Conservation (phyloP, 345 rosid genomes). For the Eucalyptus brandiana region DNA sequence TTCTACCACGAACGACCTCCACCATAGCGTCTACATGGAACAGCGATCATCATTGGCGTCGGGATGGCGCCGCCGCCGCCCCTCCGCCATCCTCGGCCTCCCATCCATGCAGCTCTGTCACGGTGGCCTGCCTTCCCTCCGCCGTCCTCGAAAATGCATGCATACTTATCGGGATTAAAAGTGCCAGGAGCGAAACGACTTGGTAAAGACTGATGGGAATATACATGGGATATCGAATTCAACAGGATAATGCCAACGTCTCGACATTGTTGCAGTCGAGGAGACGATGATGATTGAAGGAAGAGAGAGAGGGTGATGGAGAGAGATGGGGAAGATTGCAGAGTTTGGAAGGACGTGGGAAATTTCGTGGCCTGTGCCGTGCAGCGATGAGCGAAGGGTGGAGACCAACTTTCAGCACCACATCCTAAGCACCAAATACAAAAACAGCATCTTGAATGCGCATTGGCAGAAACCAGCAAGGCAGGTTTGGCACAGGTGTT, state of each 20-base stretch:
- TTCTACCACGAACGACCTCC: not conserved
- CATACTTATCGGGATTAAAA: not conserved
- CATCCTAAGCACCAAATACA: not conserved
- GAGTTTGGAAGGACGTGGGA: not conserved
- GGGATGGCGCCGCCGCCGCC: not conserved
- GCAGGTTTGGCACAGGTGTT: not conserved
- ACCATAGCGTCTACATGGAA: not conserved
- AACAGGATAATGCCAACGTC: not conserved
- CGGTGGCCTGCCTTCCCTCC: not conserved
- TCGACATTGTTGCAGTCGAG: not conserved
- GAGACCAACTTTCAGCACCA: not conserved
- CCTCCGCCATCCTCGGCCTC: not conserved
- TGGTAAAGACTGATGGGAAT: not conserved
- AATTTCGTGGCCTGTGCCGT: not conserved
- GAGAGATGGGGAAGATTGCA: not conserved
- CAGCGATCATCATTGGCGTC: not conserved
- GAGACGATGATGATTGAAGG: not conserved
- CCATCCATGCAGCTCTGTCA: not conserved
- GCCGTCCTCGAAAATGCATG: not conserved
- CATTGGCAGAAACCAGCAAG: not conserved
- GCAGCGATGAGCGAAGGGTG: not conserved
- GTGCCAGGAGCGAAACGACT: not conserved
- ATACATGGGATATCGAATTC: not conserved
- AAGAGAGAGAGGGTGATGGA: not conserved
- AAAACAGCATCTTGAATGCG: not conserved